Percentiles rank a stretch among this genome's conserved stretches.
These are phyloP conservation scores for Penicillium expansum DNA, from an alignment of 2,329 filamentous ascomycete genomes.

Conservation along the genomic window DNA sequence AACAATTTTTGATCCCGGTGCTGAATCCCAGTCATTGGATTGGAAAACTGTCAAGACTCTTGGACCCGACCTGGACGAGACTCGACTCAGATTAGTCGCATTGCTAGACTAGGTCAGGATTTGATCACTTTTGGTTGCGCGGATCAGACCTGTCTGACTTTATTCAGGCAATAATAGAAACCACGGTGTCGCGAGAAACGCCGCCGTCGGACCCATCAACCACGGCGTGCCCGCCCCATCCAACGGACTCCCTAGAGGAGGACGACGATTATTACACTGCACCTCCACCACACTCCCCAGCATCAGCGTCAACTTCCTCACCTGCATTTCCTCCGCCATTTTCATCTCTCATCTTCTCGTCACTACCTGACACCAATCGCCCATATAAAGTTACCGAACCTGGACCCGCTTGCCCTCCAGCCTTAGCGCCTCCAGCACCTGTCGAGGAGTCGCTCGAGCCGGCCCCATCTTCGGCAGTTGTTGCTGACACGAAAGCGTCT, in stretches of 20 bases:
- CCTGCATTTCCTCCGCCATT: conserved; percentile 60
- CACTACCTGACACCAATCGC: conserved; percentile 39
- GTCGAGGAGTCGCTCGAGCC: conserved; percentile 50
- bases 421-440: conserved; percentile 53
- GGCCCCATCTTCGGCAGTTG: conserved; percentile 48
- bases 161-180: conserved; percentile 9
- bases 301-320: conserved; percentile 50
- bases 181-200: conserved; percentile 35
- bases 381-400: conserved; percentile 48
- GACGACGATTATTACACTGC: conserved; percentile 40
- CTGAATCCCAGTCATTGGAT: neutral
- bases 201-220: conserved; percentile 33
- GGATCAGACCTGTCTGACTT: neutral
- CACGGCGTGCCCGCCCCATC: conserved; percentile 45
- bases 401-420: conserved; percentile 47
- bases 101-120: neutral
- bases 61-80: neutral
- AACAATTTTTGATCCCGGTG: neutral
- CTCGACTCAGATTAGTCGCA: neutral
- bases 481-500: conserved; percentile 77
- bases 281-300: conserved; percentile 41
- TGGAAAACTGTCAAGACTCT: neutral
- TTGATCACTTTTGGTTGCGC: neutral
- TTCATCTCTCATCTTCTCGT: conserved; percentile 60
- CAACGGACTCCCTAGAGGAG: conserved; percentile 41